A percentile compares a stretch with the other conserved stretches of the same genome.
Evolutionary conservation across 495 filamentous ascomycete species (phyloP).

Genomic region (Tuber borchii): DNA sequence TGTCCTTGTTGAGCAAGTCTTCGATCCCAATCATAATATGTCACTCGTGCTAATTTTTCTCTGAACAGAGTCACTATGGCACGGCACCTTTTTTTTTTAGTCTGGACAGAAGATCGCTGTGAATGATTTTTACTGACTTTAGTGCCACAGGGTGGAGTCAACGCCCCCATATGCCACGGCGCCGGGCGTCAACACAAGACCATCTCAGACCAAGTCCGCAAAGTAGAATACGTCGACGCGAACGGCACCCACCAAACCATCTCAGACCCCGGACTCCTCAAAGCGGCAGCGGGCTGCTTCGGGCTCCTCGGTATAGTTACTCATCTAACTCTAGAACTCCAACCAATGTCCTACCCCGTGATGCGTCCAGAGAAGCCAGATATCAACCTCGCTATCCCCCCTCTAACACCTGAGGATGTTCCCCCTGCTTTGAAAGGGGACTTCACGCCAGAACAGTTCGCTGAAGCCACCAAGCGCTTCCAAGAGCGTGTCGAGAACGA

Average conservation of each 20-base stretch:
- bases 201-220: conserved; percentile 47
- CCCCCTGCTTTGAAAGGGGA: conserved; percentile 43
- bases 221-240: conserved; percentile 50
- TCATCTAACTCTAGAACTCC: conserved; percentile 51
- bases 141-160: conserved; percentile 44
- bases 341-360: conserved; percentile 50
- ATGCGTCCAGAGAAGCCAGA: conserved; percentile 47
- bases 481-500: conserved; percentile 42
- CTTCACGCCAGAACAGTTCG: conserved; percentile 38
- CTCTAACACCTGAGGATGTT: conserved; percentile 43
- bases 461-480: conserved; percentile 40
- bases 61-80: not conserved
- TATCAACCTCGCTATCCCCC: conserved; percentile 48
- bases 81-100: not conserved
- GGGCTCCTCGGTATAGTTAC: conserved; percentile 52
- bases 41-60: not conserved
- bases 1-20: conserved; percentile 48
- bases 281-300: conserved; percentile 50
- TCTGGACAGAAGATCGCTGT: conserved; percentile 7
- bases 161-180: conserved; percentile 52
- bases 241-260: conserved; percentile 48
- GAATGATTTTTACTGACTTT: conserved; percentile 44
- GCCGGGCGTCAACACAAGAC: conserved; percentile 48
- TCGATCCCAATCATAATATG: not conserved
- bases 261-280: conserved; percentile 44